Conservation (phyloP, 225 moss, liverwort and hornwort species). For the Asterella californica region DNA sequence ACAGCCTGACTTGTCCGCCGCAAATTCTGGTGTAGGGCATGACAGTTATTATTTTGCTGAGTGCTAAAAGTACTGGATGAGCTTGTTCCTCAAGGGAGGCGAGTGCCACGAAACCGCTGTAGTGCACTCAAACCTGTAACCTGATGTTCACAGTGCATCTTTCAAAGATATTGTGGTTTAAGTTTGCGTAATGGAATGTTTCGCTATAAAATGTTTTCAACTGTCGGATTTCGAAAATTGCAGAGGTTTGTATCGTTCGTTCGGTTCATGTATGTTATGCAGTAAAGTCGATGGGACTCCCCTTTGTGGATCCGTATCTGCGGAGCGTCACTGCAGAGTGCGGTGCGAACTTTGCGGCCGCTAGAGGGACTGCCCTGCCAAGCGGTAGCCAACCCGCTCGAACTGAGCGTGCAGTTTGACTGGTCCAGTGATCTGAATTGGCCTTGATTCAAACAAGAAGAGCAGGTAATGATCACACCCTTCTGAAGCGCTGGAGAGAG, state of each 20-base stretch:
- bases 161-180: too few species aligned
- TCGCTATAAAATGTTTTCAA: neutral
- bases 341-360: constrained; percentile 37
- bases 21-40: too few species aligned
- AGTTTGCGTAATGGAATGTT: neutral
- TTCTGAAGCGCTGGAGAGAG: too few species aligned
- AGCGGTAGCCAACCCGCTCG: neutral
- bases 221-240: too few species aligned
- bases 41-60: too few species aligned
- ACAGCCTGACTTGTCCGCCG: too few species aligned
- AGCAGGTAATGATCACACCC: neutral
- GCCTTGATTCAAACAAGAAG: neutral
- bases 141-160: too few species aligned
- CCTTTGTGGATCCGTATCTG: constrained; percentile 34
- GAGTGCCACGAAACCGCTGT: too few species aligned
- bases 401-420: neutral
- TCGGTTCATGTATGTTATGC: neutral
- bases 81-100: too few species aligned
- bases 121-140: too few species aligned
- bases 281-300: constrained; percentile 30
- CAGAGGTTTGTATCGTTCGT: neutral
- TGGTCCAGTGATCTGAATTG: neutral
- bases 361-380: constrained; percentile 22
- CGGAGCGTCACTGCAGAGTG: constrained; percentile 23
- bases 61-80: too few species aligned